Evolutionary conservation across 495 filamentous ascomycete genomes (phyloP), one percentile per base, ranked within the genome.

Genomic region (Daldinia grandis): DNA sequence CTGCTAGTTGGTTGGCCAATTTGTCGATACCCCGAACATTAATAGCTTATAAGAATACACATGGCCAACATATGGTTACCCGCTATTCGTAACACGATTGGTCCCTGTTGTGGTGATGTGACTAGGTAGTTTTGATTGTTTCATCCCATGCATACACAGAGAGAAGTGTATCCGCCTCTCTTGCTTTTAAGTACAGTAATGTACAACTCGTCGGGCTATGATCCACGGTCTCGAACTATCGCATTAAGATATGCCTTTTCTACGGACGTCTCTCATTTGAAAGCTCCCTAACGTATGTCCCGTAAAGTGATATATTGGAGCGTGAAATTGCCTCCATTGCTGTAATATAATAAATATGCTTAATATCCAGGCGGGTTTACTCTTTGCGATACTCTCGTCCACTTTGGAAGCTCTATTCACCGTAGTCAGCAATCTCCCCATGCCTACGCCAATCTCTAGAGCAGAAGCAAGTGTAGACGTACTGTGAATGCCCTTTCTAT

Each of bases 401-500:
- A 98, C 82, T 98, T 98, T 47, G 94, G 94, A 50, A 97, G 80
- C 78, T 95, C 93, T 97, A 68, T 58, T 44, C 47, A 58, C 30
- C 28, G 12, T 33, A 53, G 42, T 69, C 27, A 74, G 80, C 64
- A 19, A 78, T 68, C 53, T 38, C 35, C 12, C 12, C 57, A 49
- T 64, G 50, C 65, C 63, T 30, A 28, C 21, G 55, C 28, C 19
- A 14, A 50, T 62, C 14, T 56, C 14, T 15, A 53, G 30, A 47
- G 31, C 54, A 44, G 21, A 53, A 56, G 37, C 37, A 59, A 19
- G 1, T 25, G 50, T 24, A 51, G 51, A 91, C 94, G 67, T 84
- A 98, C 94, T 98, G 81, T 97, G 95, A 76, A 98, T 93, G 17
- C 92, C 90, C 87, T 99, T 99, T 78, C 95, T 85, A 81, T 99